A percentile compares a stretch with the other conserved stretches of the same genome.
Evolutionary conservation across 2,329 filamentous ascomycete genomes (phyloP).

Genomic region (Beauveria bassiana): DNA sequence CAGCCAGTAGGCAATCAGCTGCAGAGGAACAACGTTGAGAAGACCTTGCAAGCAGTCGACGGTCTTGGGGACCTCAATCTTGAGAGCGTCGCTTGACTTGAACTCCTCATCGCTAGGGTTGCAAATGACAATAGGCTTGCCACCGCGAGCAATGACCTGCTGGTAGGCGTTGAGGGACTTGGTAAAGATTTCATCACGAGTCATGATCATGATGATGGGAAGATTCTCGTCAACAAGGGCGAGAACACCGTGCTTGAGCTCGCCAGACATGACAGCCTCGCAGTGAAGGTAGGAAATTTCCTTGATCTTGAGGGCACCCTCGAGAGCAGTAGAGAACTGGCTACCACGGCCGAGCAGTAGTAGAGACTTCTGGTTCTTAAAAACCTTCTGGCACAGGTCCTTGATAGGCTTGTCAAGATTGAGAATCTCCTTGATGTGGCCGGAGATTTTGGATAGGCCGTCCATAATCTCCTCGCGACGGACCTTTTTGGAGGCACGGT

Average conservation of each 20-base stretch:
- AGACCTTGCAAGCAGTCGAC: conserved; percentile 94
- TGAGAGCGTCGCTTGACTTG: conserved; percentile 78
- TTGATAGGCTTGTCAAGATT: conserved; percentile 92
- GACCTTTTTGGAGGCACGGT: conserved; percentile 88
- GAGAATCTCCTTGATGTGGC: conserved; percentile 86
- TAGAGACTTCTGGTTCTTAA: conserved; percentile 96
- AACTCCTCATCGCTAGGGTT: conserved; percentile 87
- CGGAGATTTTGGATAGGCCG: conserved; percentile 77
- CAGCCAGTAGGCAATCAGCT: conserved; percentile 98
- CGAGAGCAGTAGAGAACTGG: conserved; percentile 93
- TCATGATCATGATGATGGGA: conserved; percentile 99
- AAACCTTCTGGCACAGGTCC: conserved; percentile 80
- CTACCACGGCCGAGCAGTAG: conserved; percentile 89
- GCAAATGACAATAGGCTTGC: conserved; percentile 98
- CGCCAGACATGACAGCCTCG: conserved; percentile 99
- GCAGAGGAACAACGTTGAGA: conserved; percentile 93
- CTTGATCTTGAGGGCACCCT: conserved; percentile 98
- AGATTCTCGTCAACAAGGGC: conserved; percentile 97
- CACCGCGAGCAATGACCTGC: conserved; percentile 93
- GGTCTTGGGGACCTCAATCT: conserved; percentile 94
- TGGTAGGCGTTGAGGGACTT: conserved; percentile 99
- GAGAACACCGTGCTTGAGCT: conserved; percentile 97
- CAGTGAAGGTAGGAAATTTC: conserved; percentile 99
- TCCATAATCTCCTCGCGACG: conserved; percentile 95
- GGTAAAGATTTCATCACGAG: conserved; percentile 88